Base-by-base conservation (phyloP, 202 grass and related monocot genomes). In the Setaria viridis region DNA sequence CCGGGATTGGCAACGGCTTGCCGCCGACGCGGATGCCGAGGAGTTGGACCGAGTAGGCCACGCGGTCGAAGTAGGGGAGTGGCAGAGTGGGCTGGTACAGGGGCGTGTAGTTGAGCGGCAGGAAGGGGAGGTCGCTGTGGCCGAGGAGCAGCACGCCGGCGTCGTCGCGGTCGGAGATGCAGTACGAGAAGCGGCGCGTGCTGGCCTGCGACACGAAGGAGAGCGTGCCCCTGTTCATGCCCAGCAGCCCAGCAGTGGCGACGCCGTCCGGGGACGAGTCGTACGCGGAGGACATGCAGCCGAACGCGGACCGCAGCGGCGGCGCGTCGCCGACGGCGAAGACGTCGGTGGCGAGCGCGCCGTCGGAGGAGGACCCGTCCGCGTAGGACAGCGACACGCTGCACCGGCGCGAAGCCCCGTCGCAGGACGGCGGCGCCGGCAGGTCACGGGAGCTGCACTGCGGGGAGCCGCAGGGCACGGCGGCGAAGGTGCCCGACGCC, bases 61-160 rank as follows among this genome's bases (percentile, higher is more conserved):
- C 93, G 80, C 93, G 93, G 82, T 98, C 96, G 90, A 98, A 95
- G 85, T 94, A 98, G 0, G 96, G 93, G 32, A 98, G 93, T 55
- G 96, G 96, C 35, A 90, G 35, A 1, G 88, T 13, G 6, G 92
- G 88, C 75, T 90, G 86, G 62, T 94, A 92, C 19, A 95, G 70
- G 45, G 96, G 96, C 45, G 96, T 98, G 84, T 98, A 98, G 65
- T 98, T 98, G 70, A 98, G 91, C 25, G 86, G 86, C 42, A 95
- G 86, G 84, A 95, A 95, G 29, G 91, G 86, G 20, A 95, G 90
- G 55, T 93, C 80, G 57, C 90, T 93, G 91, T 90, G 92, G 57
- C 96, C 96, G 30, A 98, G 91, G 54, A 95, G 91, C 57, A 98
- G 80, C 41, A 98, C 86, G 41, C 96, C 93, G 14, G 93, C 87